Base-by-base conservation (phyloP, 257 asterid genomes). In the Solanum chiquidenum region DNA sequence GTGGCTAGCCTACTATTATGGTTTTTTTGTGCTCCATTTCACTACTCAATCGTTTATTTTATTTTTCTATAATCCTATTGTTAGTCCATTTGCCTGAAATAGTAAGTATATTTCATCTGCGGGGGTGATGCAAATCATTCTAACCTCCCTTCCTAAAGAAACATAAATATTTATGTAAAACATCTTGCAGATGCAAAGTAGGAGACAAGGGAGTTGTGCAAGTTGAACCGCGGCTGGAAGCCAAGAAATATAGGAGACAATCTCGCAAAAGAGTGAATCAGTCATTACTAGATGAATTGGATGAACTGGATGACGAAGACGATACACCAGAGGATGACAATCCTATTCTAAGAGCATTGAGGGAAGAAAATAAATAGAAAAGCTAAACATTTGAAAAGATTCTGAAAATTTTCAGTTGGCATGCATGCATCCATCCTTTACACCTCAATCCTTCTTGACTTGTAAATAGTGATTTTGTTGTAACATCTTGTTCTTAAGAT, bases 211-310 rank as follows among this genome's bases (percentile, higher is more conserved):
- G 99, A 83, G 93, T 94, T 66, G 90, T 91, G 95, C 99, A 93
- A 86, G 94, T 98, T 46, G 99, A 97, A 86, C 99, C 99, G 6
- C 93, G 98, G 86, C 87, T 95, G 91, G 98, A 97, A 87, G 87
- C 91, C 9, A 97, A 97, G 93, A 96, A 95, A 91, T 98, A 95
- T 91, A 92, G 99, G 91, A 94, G 99, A 91, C 95, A 88, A 87
- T 97, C 99, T 14, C 99, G 99, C 85, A 97, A 95, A 94, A 91
- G 77, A n/a, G 89, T 94, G 86, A 97, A 95, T 84, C 99, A 97
- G 91, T 96, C 98, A 25, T 27, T 96, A 44, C 91, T 94, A 60
- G 94, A 93, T 87, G 98, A 92, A 86, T 80, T 94, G 89, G 96
- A 97, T 71, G 98, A 96, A 87, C 89, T 88, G 29, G 94, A 91